These are phyloP conservation scores for Blastobotrys buckinghamii DNA, from an alignment of 1,139 yeast species.

Conservation along the genomic window DNA sequence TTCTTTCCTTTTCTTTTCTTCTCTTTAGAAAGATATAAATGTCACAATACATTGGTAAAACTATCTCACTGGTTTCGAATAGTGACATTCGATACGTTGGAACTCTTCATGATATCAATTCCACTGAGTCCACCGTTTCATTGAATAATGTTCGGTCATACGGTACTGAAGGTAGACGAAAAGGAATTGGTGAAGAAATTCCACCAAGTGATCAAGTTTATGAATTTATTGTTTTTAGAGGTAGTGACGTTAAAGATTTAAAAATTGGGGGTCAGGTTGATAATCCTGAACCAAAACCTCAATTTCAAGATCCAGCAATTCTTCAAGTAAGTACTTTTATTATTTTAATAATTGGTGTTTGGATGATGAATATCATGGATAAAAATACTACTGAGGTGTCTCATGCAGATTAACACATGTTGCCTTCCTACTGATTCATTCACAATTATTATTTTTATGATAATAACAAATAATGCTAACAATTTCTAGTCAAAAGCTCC, in stretches of 20 bases:
- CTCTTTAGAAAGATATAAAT: slow-evolving; percentile 37
- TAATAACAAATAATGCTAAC: not conserved
- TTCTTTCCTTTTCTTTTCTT: not conserved
- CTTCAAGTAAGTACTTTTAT: slow-evolving; percentile 20
- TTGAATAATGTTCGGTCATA: slow-evolving; percentile 74
- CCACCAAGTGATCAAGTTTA: slow-evolving; percentile 68
- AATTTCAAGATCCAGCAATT: slow-evolving; percentile 30
- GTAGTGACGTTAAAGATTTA: slow-evolving; percentile 88
- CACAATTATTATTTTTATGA: not conserved
- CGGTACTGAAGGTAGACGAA: slow-evolving; percentile 91
- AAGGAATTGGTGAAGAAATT: slow-evolving; percentile 58
- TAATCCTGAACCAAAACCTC: slow-evolving; percentile 19
- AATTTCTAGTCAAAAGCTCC: slow-evolving; percentile 9
- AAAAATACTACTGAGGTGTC: slow-evolving; percentile 26
- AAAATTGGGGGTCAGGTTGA: slow-evolving; percentile 69
- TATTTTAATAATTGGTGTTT: no score
- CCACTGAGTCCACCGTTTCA: slow-evolving; percentile 88
- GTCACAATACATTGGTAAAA: slow-evolving; percentile 90
- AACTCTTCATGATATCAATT: slow-evolving; percentile 75
- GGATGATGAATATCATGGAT: slow-evolving; percentile 15
- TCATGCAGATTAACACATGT: slow-evolving; percentile 35
- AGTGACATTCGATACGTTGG: slow-evolving; percentile 91
- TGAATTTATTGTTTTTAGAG: slow-evolving; percentile 81
- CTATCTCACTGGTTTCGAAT: slow-evolving; percentile 81
- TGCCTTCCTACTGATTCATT: slow-evolving; percentile 41